These are phyloP conservation scores for Xylaria curta DNA, from an alignment of 495 filamentous ascomycete species.

Conservation along the genomic window DNA sequence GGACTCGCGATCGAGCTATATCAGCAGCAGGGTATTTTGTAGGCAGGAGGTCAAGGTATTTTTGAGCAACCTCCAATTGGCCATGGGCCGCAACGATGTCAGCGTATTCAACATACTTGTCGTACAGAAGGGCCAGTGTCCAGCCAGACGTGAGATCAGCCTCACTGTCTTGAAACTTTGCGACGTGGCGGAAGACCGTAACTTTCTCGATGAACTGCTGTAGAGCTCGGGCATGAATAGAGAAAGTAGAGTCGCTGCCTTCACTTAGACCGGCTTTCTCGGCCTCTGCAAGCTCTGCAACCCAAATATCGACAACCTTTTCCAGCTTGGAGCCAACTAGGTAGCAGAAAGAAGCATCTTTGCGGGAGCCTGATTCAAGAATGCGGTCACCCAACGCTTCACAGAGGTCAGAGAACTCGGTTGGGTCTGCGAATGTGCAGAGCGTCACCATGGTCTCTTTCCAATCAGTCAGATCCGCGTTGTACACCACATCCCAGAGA, in stretches of 20 bases:
- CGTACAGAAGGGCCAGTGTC: slow-evolving; percentile 88
- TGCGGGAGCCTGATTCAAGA: slow-evolving; percentile 73
- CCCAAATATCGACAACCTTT: slow-evolving; percentile 95
- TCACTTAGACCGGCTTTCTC: slow-evolving; percentile 77
- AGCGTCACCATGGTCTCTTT: slow-evolving; percentile 95
- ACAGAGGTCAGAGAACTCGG: slow-evolving; percentile 94
- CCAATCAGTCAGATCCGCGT: slow-evolving; percentile 91
- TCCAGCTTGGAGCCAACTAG: slow-evolving; percentile 94
- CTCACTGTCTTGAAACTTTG: slow-evolving; percentile 86
- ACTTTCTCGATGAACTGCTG: slow-evolving; percentile 98
- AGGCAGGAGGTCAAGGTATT: slow-evolving; percentile 89
- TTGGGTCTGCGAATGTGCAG: slow-evolving; percentile 89
- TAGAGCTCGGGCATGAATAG: slow-evolving; percentile 85
- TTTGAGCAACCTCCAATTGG: slow-evolving; percentile 82
- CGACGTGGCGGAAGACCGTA: slow-evolving; percentile 92
- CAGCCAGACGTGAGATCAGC: slow-evolving; percentile 72
- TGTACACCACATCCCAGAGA: slow-evolving; percentile 97
- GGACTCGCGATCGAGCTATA: slow-evolving; percentile 83
- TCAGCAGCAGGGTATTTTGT: slow-evolving; percentile 86
- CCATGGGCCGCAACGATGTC: slow-evolving; percentile 93
- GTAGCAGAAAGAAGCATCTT: slow-evolving; percentile 95
- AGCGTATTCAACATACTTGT: slow-evolving; percentile 96
- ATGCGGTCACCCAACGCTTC: slow-evolving; percentile 94
- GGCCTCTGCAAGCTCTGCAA: slow-evolving; percentile 80
- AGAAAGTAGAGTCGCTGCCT: slow-evolving; percentile 79